Percentiles rank a stretch among this genome's conserved stretches.
Evolutionary conservation across 345 rosid species (phyloP).

Genomic region (Camelina sativa): DNA sequence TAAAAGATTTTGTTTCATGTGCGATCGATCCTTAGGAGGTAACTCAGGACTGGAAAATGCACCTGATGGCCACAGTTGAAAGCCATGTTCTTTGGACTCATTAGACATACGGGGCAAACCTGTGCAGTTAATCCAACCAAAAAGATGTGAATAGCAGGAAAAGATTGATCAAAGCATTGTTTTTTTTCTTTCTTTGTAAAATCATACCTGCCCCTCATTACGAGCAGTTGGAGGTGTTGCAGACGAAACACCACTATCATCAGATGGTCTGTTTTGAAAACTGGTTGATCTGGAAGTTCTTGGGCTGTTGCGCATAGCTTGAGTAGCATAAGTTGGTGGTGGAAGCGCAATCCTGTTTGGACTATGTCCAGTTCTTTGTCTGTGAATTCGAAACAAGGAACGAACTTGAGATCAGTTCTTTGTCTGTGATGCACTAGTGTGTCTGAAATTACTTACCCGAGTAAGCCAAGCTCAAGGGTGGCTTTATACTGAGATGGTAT

Average conservation of each 20-base stretch:
- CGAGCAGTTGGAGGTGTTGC: conserved; percentile 46
- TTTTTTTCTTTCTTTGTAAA: neutral
- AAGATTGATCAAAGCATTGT: neutral
- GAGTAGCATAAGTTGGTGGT: conserved; percentile 58
- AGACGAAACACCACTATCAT: conserved; percentile 31
- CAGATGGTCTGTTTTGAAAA: conserved; percentile 36
- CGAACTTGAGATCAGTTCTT: neutral
- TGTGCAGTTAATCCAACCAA: conserved; percentile 35
- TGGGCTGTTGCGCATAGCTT: conserved; percentile 49
- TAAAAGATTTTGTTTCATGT: neutral
- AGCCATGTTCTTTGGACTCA: conserved; percentile 75
- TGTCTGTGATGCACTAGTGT: neutral
- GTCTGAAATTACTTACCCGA: conserved; percentile 57
- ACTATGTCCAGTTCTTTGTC: conserved; percentile 51
- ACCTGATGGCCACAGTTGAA: conserved; percentile 88
- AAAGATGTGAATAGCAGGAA: neutral
- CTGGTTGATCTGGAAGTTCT: conserved; percentile 54
- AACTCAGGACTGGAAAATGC: neutral
- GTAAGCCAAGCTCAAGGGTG: conserved; percentile 73
- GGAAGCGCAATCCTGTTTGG: conserved; percentile 76
- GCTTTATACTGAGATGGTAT: conserved; percentile 91
- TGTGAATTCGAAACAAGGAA: conserved; percentile 38
- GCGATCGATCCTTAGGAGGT: neutral
- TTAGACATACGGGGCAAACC: conserved; percentile 80
- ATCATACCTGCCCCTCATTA: conserved; percentile 63